Evolutionary conservation across 805 yeast species (phyloP).

Genomic region (Monosporozyma siamensis): DNA sequence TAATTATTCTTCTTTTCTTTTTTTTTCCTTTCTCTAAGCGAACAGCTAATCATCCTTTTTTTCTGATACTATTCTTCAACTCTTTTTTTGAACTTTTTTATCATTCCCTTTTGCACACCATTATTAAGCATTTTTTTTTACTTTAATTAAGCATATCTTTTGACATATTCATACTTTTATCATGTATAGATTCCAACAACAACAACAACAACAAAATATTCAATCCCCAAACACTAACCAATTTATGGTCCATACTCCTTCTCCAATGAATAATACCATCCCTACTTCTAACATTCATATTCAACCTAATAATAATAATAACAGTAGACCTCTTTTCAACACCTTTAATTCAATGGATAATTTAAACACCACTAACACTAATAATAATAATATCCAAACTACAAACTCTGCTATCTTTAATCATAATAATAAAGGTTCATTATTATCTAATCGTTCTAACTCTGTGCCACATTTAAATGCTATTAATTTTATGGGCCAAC

Average conservation of each 20-base stretch:
- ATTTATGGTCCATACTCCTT: not conserved
- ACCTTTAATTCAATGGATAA: conserved; percentile 3
- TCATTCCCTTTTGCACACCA: not conserved
- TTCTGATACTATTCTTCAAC: conserved; percentile 1
- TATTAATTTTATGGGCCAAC: not conserved
- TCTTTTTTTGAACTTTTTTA: not conserved
- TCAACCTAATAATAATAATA: not conserved
- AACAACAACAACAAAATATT: conserved; percentile 3
- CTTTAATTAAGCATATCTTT: not conserved
- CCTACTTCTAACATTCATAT: not conserved
- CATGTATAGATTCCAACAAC: conserved; percentile 3
- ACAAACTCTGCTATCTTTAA: not conserved
- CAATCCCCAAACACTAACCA: not conserved
- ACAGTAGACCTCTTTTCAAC: conserved; percentile 1
- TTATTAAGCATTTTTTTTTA: conserved; percentile 1
- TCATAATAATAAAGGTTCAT: not conserved
- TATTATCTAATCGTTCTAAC: not conserved
- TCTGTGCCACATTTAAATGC: conserved; percentile 1
- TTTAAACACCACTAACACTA: not conserved
- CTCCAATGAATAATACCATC: not conserved
- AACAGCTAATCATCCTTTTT: too few relatives aligned
- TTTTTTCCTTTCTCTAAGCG: not conserved
- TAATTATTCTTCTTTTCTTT: not conserved
- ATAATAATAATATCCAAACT: not conserved
- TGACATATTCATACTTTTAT: not conserved